Base-by-base conservation (phyloP, 345 rosid species). In the Aegle marmelos region DNA sequence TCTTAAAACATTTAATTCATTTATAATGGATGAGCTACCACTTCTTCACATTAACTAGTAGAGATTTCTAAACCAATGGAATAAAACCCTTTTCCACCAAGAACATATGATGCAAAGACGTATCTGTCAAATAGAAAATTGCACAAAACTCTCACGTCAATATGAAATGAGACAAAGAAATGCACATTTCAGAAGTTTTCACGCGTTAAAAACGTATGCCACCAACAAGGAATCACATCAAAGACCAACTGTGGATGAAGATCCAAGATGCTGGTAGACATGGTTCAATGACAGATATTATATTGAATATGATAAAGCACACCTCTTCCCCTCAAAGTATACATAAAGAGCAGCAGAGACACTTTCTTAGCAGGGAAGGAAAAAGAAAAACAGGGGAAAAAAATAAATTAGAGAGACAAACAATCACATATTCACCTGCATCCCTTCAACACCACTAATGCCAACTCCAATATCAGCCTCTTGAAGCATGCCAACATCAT, bases 381-480 rank as follows among this genome's bases (percentile, higher is more conserved):
- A 53, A 53, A 48, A 48, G 19, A 63, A 13, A 2, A 22, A 17
- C 11, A 16, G 14, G 2, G 56, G 21, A 1, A 0, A 50, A 50
- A 53, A 64, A 14, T 2, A 9, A 17, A 1, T 0, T 9, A 30
- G 24, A 33, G 7, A 33, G 5, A 19, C 6, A 7, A 27, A 61
- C 53, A 58, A 5, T 17, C 59, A 53, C 31, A 59, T 9, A 78
- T 39, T 74, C 30, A 95, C 98, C 93, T 95, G 99, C 98, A 90
- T 91, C 77, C 99, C 99, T 89, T 95, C 99, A 13, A 86, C 94
- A 59, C 99, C 98, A 27, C 94, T 92, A 57, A 95, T 92, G 62
- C 98, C 99, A 17, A 95, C 97, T 79, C 99, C 99, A 36, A 95
- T 91, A 82, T 95, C 98, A 56, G 99, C 97, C 82, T 92, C 99